Conservation (phyloP, 2,329 filamentous ascomycete species). For the Stagonosporopsis chrysanthemi region DNA sequence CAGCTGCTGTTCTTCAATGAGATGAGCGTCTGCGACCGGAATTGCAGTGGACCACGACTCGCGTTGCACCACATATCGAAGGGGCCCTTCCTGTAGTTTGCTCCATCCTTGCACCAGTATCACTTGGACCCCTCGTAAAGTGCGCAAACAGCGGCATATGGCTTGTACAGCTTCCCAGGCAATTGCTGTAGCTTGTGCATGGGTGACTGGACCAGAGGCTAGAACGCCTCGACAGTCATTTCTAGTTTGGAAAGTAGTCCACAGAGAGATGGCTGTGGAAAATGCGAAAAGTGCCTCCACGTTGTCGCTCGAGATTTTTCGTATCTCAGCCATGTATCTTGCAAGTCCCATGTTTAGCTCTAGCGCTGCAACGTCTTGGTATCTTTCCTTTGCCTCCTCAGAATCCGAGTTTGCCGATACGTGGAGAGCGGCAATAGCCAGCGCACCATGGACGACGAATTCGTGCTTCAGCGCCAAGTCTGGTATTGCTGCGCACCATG, state of each 20-base stretch:
- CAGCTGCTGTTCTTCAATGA: constrained; percentile 28
- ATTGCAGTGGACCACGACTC: constrained; percentile 36
- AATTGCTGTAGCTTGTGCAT: neutral
- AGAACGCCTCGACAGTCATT: constrained; percentile 15
- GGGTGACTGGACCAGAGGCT: no score
- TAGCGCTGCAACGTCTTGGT: constrained; percentile 29
- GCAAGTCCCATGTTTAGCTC: constrained; percentile 37
- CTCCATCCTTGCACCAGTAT: constrained; percentile 38
- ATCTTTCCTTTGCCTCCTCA: constrained; percentile 20
- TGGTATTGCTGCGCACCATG: constrained; percentile 38
- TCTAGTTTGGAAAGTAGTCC: constrained; percentile 23
- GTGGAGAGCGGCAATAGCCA: constrained; percentile 55
- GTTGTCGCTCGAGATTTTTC: constrained; percentile 49
- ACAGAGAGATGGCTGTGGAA: constrained; percentile 27
- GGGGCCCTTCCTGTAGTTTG: constrained; percentile 24
- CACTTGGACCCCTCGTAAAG: constrained; percentile 32
- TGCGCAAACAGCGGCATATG: constrained; percentile 19
- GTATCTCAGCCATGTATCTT: constrained; percentile 30
- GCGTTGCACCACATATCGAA: constrained; percentile 28
- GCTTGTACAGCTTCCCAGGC: neutral
- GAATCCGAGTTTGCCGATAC: constrained; percentile 42
- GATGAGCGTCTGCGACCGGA: constrained; percentile 21
- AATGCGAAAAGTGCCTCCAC: constrained; percentile 50
- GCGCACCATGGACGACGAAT: constrained; percentile 54
- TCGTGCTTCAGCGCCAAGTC: constrained; percentile 46